Evolutionary conservation across 2,329 filamentous ascomycete species (phyloP).

Genomic region (Phialocephala subalpina): DNA sequence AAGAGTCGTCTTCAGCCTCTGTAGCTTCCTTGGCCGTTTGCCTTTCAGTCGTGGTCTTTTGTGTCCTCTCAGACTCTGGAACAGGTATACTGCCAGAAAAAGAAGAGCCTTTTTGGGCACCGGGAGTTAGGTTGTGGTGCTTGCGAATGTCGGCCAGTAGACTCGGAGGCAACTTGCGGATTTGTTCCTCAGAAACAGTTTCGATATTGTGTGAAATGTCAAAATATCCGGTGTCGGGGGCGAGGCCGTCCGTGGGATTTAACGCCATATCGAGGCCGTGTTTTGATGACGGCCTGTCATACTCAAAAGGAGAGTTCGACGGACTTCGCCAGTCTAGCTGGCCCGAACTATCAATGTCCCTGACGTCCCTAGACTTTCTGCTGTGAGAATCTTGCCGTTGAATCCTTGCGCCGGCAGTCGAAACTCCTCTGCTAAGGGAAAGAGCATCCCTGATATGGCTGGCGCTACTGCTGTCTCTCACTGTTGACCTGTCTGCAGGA

Average conservation of each 20-base stretch:
- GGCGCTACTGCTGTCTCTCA: slow-evolving; percentile 53
- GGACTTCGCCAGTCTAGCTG: slow-evolving; percentile 9
- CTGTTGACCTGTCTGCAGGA: slow-evolving; percentile 64
- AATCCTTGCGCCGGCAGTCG: slow-evolving; percentile 15
- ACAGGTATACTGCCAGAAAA: slow-evolving; percentile 44
- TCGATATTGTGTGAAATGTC: slow-evolving; percentile 33
- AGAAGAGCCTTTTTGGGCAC: slow-evolving; percentile 40
- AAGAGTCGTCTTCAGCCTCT: slow-evolving; percentile 11
- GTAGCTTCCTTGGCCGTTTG: too few relatives aligned
- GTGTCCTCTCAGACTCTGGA: slow-evolving; percentile 38
- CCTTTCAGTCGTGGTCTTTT: background rate
- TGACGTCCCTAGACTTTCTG: background rate
- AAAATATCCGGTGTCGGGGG: slow-evolving; percentile 39
- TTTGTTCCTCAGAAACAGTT: slow-evolving; percentile 30
- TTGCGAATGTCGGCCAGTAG: slow-evolving; percentile 44
- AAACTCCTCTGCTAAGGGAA: slow-evolving; percentile 28
- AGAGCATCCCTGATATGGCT: slow-evolving; percentile 41
- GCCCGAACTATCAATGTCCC: background rate
- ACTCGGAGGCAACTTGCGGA: slow-evolving; percentile 39
- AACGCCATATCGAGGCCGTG: slow-evolving; percentile 8
- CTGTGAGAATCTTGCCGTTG: background rate
- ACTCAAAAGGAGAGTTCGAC: slow-evolving; percentile 24
- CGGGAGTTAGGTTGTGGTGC: slow-evolving; percentile 43
- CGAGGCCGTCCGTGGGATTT: slow-evolving; percentile 32
- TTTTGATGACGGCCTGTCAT: slow-evolving; percentile 11